Evolutionary conservation across 768 basidiomycete genomes (phyloP), one percentile per base, ranked within the genome.

Genomic region (Tulasnella sp.): DNA sequence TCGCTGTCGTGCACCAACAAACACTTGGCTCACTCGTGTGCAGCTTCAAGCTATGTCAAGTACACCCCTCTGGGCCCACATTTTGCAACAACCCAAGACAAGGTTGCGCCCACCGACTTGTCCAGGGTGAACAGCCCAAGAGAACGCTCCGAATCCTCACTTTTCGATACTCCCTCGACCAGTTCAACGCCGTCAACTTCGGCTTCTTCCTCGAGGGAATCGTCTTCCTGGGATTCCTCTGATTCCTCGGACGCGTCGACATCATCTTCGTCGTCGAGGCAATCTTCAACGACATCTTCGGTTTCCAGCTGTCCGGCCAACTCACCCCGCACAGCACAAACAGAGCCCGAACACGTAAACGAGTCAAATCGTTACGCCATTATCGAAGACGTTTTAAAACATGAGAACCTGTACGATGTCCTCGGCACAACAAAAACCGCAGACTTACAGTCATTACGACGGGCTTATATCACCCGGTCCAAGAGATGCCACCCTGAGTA

Each of bases 401-500:
- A 86, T 80, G 88, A 91, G 77, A 89, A 93, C 83, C 87, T 94
- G 48, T 94, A 95, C 83, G 84, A 86, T 35, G 90, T 95, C 40
- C 88, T 96, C 10, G 94, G 93, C 5, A 83, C 93, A 6, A 81
- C 86, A 29, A 88, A 87, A 79, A 85, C 85, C 9, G 83, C 86
- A 0, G 92, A 94, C 83, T 88, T 88, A 79, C 84, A 89, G 79
- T 83, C 90, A 46, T 87, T 95, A 48, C 84, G 94, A 57, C 86
- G 93, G 35, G 93, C 92, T 26, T 96, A 94, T 83, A 88, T 96
- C 74, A 85, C 88, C 0, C 86, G 93, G 42, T 94, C 93, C 83
- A 88, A 87, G 80, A 87, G 89, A 10, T 95, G 93, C 80, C 94
- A 95, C 82, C 94, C 94, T 85, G 94, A 96, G 94, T 95, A 78